Conservation (phyloP, 2,329 filamentous ascomycete species). For the Sporothrix pseudoabietina region DNA sequence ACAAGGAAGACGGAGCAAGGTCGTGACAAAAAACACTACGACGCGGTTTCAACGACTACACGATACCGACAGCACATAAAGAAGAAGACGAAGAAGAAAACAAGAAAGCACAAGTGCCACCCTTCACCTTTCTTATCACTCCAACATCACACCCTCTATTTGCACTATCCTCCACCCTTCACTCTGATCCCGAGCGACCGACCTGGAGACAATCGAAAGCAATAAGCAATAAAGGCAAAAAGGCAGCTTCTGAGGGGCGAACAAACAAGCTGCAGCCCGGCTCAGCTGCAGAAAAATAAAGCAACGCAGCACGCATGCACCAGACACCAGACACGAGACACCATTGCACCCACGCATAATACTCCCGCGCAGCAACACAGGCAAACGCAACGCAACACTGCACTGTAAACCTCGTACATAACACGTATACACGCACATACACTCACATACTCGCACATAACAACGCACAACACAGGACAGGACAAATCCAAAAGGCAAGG, state of each 20-base stretch:
- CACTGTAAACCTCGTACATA: slow-evolving; percentile 10
- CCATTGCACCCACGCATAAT: not conserved
- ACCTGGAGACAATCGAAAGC: not conserved
- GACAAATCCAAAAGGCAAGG: not conserved
- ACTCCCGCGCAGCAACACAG: not conserved
- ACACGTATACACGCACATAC: not conserved
- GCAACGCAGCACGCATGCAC: slow-evolving; percentile 13
- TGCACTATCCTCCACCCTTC: not conserved
- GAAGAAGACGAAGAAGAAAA: not conserved
- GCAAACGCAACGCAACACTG: slow-evolving; percentile 2
- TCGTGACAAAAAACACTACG: not conserved
- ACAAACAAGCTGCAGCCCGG: not conserved
- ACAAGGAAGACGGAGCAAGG: slow-evolving; percentile 8
- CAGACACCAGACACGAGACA: not conserved
- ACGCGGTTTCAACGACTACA: not conserved
- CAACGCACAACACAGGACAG: not conserved
- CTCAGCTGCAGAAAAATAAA: slow-evolving; percentile 9
- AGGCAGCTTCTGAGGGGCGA: slow-evolving; percentile 1
- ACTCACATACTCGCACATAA: not conserved
- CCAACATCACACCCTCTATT: not conserved
- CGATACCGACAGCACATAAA: not conserved
- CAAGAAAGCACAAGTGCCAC: not conserved
- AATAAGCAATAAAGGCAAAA: not conserved
- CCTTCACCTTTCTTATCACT: not conserved
- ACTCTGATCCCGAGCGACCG: not conserved